Percentiles rank a stretch among this genome's conserved stretches.
These are phyloP conservation scores for Pseudopyricularia cyperi DNA, from an alignment of 2,329 filamentous ascomycete species.

Conservation along the genomic window DNA sequence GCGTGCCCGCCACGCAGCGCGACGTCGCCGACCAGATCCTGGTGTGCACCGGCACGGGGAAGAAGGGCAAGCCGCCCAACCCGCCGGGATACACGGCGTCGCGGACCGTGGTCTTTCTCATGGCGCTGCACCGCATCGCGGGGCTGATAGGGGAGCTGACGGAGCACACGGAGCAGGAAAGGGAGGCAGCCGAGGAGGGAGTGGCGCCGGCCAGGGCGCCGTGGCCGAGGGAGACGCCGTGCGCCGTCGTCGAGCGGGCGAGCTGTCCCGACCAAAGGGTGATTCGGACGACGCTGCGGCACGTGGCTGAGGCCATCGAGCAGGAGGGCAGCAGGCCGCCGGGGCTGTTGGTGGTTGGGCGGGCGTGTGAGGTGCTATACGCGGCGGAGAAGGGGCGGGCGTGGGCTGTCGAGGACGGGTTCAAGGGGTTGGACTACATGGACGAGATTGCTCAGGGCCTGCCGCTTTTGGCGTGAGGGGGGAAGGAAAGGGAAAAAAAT, in stretches of 20 bases:
- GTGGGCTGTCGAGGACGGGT: conserved; percentile 84
- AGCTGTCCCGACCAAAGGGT: conserved; percentile 91
- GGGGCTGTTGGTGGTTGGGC: conserved; percentile 73
- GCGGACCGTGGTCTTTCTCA: conserved; percentile 83
- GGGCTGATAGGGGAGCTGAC: conserved; percentile 64
- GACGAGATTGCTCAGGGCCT: conserved; percentile 10
- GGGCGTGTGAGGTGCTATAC: conserved; percentile 68
- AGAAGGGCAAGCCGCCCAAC: conserved; percentile 72
- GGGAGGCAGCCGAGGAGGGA: conserved; percentile 7
- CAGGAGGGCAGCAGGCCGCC: conserved; percentile 81
- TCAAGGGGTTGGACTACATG: conserved; percentile 52
- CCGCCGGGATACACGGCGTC: conserved; percentile 66
- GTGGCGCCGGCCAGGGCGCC: conserved; percentile 18
- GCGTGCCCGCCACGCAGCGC: conserved; percentile 77
- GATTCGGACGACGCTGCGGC: conserved; percentile 70
- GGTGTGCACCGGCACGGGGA: conserved; percentile 90
- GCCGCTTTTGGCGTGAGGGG: not conserved
- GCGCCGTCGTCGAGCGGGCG: conserved; percentile 84
- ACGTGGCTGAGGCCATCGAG: conserved; percentile 73
- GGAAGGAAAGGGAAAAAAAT: not conserved
- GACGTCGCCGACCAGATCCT: conserved; percentile 86
- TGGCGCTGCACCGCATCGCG: conserved; percentile 78
- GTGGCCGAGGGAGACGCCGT: conserved; percentile 72
- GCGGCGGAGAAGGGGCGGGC: conserved; percentile 41
- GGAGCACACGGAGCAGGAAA: conserved; percentile 20